These are phyloP conservation scores for Rubia peregrina DNA, from an alignment of 305 asterid species.

Conservation along the genomic window DNA sequence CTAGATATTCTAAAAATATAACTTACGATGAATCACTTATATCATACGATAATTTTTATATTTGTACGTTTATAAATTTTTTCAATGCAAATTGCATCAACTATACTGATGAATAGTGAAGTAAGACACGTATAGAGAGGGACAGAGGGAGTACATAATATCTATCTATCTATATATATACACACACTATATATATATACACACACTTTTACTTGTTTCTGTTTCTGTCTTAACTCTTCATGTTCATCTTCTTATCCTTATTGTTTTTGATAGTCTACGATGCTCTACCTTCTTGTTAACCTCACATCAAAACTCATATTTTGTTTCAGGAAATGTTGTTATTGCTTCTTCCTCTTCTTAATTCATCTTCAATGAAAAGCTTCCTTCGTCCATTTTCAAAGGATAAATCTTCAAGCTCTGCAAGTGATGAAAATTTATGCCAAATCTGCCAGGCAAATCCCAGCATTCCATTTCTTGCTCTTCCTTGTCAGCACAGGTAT, in stretches of 20 bases:
- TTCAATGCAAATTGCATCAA: too few species aligned
- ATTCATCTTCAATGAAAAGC: slow-evolving; percentile 63
- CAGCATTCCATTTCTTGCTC: slow-evolving; percentile 77
- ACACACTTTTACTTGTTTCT: background rate
- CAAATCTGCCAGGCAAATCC: slow-evolving; percentile 82
- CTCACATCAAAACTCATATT: background rate
- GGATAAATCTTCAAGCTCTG: slow-evolving; percentile 56
- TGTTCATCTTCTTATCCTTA: background rate
- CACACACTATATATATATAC: too few species aligned
- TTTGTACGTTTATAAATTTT: too few species aligned
- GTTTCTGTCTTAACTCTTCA: background rate
- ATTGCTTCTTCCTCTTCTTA: slow-evolving; percentile 81
- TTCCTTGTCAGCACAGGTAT: slow-evolving; percentile 94
- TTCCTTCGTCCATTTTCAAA: slow-evolving; percentile 64
- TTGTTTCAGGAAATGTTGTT: slow-evolving; percentile 71
- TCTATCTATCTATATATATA: too few species aligned
- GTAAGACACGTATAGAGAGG: too few species aligned
- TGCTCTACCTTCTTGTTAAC: background rate
- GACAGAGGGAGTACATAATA: too few species aligned
- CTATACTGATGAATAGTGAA: too few species aligned
- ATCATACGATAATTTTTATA: too few species aligned
- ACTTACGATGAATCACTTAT: too few species aligned
- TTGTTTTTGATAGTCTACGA: background rate
- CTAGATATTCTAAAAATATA: too few species aligned
- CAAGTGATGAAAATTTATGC: slow-evolving; percentile 63